Evolutionary conservation across 768 basidiomycete species (phyloP), one percentile per base, ranked within the genome.

Genomic region (Trametes cubensis): DNA sequence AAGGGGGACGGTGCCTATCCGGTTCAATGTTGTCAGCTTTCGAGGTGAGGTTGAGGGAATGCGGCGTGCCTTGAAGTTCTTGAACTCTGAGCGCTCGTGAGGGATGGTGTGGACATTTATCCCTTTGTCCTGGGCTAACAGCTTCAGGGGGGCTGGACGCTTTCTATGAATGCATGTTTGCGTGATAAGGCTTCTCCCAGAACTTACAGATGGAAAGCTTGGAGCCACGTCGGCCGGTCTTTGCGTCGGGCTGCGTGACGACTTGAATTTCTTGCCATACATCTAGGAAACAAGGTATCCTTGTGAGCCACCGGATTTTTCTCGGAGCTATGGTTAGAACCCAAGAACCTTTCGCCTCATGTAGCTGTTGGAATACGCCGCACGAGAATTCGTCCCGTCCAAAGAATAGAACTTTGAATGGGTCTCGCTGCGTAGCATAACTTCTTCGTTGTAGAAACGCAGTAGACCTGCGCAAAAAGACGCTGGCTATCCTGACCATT

Each of bases 341-440:
- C 34, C 10, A 34, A 17, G 3, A 38, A 90, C 94, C 92, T 74
- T 72, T 72, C 6, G 89, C 88, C 17, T 75, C 69, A 58, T 89
- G 76, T 1, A 96, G 73, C 58, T 87, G 79, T 54, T 82, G 74
- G 51, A 97, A 80, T 3, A 93, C 85, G 7, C 77, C 74, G 69
- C 89, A 89, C 2, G 94, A 96, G 73, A 96, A 96, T 68, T 87
- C 84, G 72, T 95, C 94, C 18, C 92, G 89, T 53, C 95, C 95
- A 71, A 93, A 84, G 73, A 93, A 96, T 6, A 97, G 80, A 44
- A 97, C 83, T n/a, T 85, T 82, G 71, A 92, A 89, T 8, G 47
- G 39, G 3, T 55, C 60, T 11, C 51, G 6, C 13, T 10, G 6
- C 34, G 34, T 34, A 34, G 6, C 10, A 34, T 34, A 34, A 10